Percentiles rank a stretch among this genome's conserved stretches.
phyloP scores from a whole-genome alignment of 2,329 filamentous ascomycete genomes.

The Sclerotinia sclerotiorum region DNA sequence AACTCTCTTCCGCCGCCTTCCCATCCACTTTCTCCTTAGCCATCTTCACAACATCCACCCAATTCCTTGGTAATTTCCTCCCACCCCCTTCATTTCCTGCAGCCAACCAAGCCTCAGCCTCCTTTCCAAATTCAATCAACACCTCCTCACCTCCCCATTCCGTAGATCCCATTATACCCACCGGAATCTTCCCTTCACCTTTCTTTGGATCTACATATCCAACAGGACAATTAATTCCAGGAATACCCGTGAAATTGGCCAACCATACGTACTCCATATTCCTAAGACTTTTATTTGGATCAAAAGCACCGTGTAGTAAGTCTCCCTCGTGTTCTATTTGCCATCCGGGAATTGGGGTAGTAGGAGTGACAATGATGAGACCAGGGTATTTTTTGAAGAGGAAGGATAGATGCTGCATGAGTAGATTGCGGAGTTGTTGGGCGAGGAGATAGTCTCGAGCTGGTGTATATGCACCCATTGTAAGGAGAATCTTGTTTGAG shows the following conservation, averaged over 20 bases:
- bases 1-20: constrained; percentile 36
- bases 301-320: constrained; percentile 68
- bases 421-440: constrained; percentile 68
- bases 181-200: constrained; percentile 57
- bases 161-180: constrained; percentile 62
- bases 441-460: constrained; percentile 70
- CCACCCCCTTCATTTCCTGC: constrained; percentile 50
- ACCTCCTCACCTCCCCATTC: constrained; percentile 68
- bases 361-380: constrained; percentile 76
- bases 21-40: constrained; percentile 55
- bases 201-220: constrained; percentile 57
- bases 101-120: constrained; percentile 56
- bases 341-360: constrained; percentile 75
- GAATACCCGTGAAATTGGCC: constrained; percentile 78
- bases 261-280: constrained; percentile 87
- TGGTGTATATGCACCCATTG: constrained; percentile 62
- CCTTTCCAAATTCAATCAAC: constrained; percentile 59
- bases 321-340: constrained; percentile 53
- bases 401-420: constrained; percentile 76
- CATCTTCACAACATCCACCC: constrained; percentile 56
- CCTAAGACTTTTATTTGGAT: constrained; percentile 70
- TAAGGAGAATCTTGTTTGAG: constrained; percentile 69
- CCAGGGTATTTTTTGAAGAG: constrained; percentile 71
- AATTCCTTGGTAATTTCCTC: constrained; percentile 52
- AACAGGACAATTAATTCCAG: constrained; percentile 71